Evolutionary conservation across 1,284 basidiomycete species (phyloP).

Genomic region (Apiotrichum sp.): DNA sequence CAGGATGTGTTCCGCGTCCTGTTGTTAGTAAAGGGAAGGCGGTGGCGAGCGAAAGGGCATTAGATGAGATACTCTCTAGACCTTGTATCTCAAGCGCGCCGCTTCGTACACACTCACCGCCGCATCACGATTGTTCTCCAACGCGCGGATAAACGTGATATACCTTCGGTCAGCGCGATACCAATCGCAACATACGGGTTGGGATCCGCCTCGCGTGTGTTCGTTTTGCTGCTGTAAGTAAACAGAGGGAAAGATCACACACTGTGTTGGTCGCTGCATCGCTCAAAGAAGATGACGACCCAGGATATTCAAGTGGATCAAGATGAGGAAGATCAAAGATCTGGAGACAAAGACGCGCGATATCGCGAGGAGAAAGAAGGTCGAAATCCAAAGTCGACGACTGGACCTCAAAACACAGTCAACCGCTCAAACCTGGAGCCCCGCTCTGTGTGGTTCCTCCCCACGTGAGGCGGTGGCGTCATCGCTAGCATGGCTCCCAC

Average conservation of each 20-base stretch:
- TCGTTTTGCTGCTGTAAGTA: slow-evolving; percentile 25
- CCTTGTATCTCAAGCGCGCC: neutral
- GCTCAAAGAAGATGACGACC: too few species aligned
- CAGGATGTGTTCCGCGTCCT: slow-evolving; percentile 39
- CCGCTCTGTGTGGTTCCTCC: too few species aligned
- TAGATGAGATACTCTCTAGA: too few species aligned
- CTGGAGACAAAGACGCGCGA: too few species aligned
- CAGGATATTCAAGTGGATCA: too few species aligned
- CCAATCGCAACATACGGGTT: slow-evolving; percentile 28
- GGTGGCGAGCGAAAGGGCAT: neutral
- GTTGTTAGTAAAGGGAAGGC: neutral
- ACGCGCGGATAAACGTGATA: slow-evolving; percentile 39
- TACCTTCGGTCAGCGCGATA: slow-evolving; percentile 21
- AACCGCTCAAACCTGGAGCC: too few species aligned
- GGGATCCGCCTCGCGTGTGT: slow-evolving; percentile 40
- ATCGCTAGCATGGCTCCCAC: too few species aligned
- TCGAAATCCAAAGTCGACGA: too few species aligned
- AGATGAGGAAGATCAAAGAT: too few species aligned
- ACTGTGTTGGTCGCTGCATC: slow-evolving; percentile 22
- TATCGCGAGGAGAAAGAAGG: too few species aligned
- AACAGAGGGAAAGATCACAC: neutral
- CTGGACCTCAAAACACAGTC: too few species aligned
- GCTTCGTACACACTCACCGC: slow-evolving; percentile 18
- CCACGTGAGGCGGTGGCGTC: too few species aligned
- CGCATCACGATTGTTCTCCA: slow-evolving; percentile 28